Conservation (phyloP, 352 stramenopile genomes). For the Phytophthora sansomeana region DNA sequence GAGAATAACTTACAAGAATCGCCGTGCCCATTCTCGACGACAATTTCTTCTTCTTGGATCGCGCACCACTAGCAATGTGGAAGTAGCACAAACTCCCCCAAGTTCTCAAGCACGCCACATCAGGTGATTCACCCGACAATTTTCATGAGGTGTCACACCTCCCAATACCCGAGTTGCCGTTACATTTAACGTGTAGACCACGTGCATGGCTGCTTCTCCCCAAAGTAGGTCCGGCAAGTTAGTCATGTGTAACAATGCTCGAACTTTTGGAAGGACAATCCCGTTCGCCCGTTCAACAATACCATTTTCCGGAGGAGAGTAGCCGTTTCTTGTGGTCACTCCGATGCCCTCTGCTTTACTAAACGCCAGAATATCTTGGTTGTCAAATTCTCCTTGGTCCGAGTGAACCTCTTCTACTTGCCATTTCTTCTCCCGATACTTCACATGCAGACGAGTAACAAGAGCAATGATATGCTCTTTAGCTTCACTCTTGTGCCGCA, state of each 20-base stretch:
- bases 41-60: neutral
- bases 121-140: neutral
- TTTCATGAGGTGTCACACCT: neutral
- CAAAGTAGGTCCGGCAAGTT: conserved; percentile 7
- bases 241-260: conserved; percentile 3
- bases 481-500: neutral
- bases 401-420: neutral
- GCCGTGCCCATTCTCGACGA: neutral
- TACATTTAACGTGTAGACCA: neutral
- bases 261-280: conserved; percentile 2
- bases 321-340: neutral
- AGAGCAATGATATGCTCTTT: neutral
- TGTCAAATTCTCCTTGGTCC: neutral
- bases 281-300: conserved; percentile 14
- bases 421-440: neutral
- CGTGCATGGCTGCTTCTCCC: neutral
- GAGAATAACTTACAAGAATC: neutral
- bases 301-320: conserved; percentile 6
- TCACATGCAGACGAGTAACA: neutral
- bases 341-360: neutral
- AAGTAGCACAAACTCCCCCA: neutral
- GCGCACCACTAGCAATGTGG: neutral
- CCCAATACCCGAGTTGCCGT: neutral
- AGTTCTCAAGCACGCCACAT: neutral
- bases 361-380: neutral